Evolutionary conservation across 2,329 filamentous ascomycete species (phyloP).

Genomic region (Diaporthe batatas): DNA sequence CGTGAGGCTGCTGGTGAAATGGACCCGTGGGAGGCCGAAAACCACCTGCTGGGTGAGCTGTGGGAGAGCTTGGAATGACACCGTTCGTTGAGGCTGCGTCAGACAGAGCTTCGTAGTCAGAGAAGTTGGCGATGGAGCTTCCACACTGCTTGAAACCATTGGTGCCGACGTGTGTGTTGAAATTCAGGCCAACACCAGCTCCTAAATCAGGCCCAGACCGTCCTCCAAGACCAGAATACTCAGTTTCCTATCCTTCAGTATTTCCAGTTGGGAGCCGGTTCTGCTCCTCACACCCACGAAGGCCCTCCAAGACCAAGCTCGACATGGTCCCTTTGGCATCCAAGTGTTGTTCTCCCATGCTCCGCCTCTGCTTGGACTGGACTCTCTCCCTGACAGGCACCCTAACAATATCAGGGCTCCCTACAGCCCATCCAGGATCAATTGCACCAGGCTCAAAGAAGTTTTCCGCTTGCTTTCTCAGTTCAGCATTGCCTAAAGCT

Average conservation of each 20-base stretch:
- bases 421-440: slow-evolving; percentile 35
- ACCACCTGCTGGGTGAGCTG: background rate
- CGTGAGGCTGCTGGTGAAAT: slow-evolving; percentile 5
- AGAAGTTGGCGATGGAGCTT: slow-evolving; percentile 44
- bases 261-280: slow-evolving; percentile 37
- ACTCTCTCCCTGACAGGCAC: slow-evolving; percentile 33
- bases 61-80: background rate
- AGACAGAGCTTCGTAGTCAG: slow-evolving; percentile 44
- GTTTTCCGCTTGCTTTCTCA: background rate
- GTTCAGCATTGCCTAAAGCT: background rate
- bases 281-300: slow-evolving; percentile 14
- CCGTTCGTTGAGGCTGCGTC: background rate
- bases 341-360: background rate
- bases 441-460: slow-evolving; percentile 40
- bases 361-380: background rate
- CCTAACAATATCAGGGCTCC: slow-evolving; percentile 36
- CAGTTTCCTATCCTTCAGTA: slow-evolving; percentile 40
- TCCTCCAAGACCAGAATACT: slow-evolving; percentile 35
- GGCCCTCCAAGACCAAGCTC: background rate
- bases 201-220: slow-evolving; percentile 31
- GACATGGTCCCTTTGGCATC: background rate
- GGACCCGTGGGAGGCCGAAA: background rate
- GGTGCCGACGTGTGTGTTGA: slow-evolving; percentile 4
- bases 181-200: slow-evolving; percentile 27
- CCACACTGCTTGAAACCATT: slow-evolving; percentile 38